Base-by-base conservation (phyloP, 1,139 yeast genomes). In the Magnusiomyces paraingens region DNA sequence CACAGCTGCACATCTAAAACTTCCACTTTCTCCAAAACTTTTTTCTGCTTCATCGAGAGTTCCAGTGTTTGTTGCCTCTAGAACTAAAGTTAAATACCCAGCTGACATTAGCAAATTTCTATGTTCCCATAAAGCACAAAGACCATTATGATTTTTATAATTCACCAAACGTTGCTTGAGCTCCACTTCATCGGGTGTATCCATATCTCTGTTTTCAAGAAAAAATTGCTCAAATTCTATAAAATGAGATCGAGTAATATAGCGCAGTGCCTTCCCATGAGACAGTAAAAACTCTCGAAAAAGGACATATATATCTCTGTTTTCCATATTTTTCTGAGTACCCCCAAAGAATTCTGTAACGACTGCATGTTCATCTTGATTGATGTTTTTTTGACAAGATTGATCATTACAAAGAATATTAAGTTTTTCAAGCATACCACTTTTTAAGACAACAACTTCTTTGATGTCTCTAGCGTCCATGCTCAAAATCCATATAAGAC, bases 391-490 rank as follows among this genome's bases (percentile, higher is more conserved):
- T 26, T 26, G 32, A 8, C 8, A 4, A 26, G 32, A 8, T 5
- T 26, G 20, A 15, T 36, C 49, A 4, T 20, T 15, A 35, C 49
- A 46, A 3, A 46, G 22, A 35, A 15, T 26, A 18, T 46, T 21
- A 4, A 46, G 40, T 11, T 35, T 35, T 18, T 18, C 21, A 11
- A 46, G 17, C 17, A 20, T 32, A 10, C 41, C n/a, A 3, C 17
- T 35, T 5, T 26, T 21, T 20, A 46, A 18, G 12, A 46, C 20
- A 20, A 46, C 21, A 5, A 46, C 40, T 18, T 46, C 41, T 46
- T 46, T 46, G 21, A 46, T 41, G 12, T 46, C 49, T 22, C n/a
- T 21, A 14, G 40, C 49, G 29, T 46, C 49, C 8, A 46, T 41
- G 6, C 18, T 15, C 18, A 36, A 32, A 4, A n/a, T 36, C 49